A percentile compares a stretch with the other conserved stretches of the same genome.
Evolutionary conservation across 345 rosid species (phyloP).

Genomic region (Salix viminalis): DNA sequence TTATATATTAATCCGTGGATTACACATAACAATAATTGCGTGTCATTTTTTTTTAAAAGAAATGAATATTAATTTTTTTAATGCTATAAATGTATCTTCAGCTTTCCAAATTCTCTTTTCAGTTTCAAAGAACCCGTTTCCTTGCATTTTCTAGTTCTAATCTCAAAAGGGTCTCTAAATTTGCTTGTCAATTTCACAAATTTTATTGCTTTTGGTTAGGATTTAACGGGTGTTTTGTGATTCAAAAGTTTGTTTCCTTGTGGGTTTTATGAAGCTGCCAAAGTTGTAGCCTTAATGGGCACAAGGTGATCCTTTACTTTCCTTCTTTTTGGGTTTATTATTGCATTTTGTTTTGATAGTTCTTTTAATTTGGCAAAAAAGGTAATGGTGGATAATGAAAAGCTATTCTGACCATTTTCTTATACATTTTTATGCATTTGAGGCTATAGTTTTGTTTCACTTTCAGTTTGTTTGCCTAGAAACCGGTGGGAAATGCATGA

Average conservation of each 20-base stretch:
- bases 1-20: too few species aligned
- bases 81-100: neutral
- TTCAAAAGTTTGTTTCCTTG: neutral
- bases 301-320: conserved; percentile 28
- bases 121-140: neutral
- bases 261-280: conserved; percentile 6
- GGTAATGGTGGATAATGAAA: neutral
- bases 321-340: neutral
- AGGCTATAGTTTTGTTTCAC: neutral
- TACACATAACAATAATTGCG: too few species aligned
- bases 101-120: neutral
- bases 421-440: neutral
- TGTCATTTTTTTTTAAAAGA: too few species aligned
- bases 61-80: too few species aligned
- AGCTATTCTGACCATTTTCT: neutral
- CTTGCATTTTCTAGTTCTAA: conserved; percentile 10
- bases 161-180: conserved; percentile 10
- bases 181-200: neutral
- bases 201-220: neutral
- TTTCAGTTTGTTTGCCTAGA: neutral
- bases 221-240: neutral
- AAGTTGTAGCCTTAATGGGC: conserved; percentile 28
- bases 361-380: neutral
- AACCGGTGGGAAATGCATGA: neutral
- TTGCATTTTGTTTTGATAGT: neutral